These are phyloP conservation scores for Xylariaceae sp. DNA, from an alignment of 2,329 filamentous ascomycete species.

Conservation along the genomic window DNA sequence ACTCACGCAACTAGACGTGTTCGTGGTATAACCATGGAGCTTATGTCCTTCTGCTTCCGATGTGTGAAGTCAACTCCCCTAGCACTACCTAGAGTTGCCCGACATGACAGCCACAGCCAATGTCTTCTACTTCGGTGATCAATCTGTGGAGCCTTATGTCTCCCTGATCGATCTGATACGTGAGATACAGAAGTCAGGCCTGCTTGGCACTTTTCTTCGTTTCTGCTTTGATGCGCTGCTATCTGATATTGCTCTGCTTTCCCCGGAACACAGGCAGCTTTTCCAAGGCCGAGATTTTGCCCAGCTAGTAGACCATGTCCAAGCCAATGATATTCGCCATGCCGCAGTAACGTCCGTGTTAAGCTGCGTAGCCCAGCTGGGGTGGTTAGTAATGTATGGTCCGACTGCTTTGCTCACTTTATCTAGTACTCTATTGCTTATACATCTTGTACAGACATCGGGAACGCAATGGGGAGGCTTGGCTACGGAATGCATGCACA, in stretches of 20 bases:
- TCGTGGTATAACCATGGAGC: too few relatives aligned
- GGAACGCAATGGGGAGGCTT: conserved; percentile 2
- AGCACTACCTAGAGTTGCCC: not conserved
- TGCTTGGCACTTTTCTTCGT: conserved; percentile 4
- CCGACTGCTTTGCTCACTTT: not conserved
- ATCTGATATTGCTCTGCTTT: not conserved
- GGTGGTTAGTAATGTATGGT: not conserved
- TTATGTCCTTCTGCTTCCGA: too few relatives aligned
- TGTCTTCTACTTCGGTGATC: conserved; percentile 7
- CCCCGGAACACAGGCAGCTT: not conserved
- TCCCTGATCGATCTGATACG: conserved; percentile 6
- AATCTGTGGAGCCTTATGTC: conserved; percentile 6
- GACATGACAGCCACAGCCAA: not conserved
- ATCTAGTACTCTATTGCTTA: not conserved
- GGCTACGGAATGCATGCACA: not conserved
- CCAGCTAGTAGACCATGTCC: conserved; percentile 7
- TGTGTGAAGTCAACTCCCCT: too few relatives aligned
- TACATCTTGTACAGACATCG: not conserved
- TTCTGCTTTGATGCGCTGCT: conserved; percentile 5
- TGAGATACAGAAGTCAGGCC: not conserved
- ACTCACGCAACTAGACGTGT: too few relatives aligned
- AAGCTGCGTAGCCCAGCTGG: conserved; percentile 7
- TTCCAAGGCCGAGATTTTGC: conserved; percentile 7
- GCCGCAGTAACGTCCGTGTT: conserved; percentile 1
- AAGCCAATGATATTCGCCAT: not conserved